Percentiles rank a stretch among this genome's conserved stretches.
Conservation (phyloP, 2,329 filamentous ascomycete species). For the Arthrobotrys musiformis region DNA sequence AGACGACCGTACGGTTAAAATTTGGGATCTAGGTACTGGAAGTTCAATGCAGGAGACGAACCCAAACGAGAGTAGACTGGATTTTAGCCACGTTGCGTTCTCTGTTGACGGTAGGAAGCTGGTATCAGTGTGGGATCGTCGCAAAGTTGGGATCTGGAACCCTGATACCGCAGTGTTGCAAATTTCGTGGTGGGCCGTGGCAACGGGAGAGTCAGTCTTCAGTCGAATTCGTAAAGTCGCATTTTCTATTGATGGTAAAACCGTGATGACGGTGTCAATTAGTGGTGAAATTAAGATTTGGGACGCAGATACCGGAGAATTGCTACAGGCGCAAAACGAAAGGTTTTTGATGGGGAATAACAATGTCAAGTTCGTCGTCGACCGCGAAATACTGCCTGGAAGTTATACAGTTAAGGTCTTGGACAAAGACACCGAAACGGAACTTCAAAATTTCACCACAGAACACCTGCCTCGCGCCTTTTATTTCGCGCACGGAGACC, state of each 20-base stretch:
- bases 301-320: neutral
- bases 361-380: no score
- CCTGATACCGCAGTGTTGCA: neutral
- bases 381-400: no score
- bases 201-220: constrained; percentile 19
- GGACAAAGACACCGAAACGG: no score
- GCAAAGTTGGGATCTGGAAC: neutral
- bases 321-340: neutral
- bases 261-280: neutral
- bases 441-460: no score
- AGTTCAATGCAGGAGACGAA: neutral
- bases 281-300: neutral
- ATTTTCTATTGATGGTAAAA: constrained; percentile 9
- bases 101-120: neutral
- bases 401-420: no score
- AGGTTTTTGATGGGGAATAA: no score
- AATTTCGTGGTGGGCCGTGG: neutral
- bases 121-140: neutral
- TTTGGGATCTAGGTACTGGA: neutral
- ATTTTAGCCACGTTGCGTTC: neutral
- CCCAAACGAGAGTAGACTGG: neutral
- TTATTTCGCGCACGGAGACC: no score
- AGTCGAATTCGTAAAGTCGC: neutral
- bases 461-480: no score
- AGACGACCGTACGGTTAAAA: neutral